Evolutionary conservation across 2,329 filamentous ascomycete species (phyloP), one percentile per base, ranked within the genome.

Genomic region (Tolypocladium paradoxum): DNA sequence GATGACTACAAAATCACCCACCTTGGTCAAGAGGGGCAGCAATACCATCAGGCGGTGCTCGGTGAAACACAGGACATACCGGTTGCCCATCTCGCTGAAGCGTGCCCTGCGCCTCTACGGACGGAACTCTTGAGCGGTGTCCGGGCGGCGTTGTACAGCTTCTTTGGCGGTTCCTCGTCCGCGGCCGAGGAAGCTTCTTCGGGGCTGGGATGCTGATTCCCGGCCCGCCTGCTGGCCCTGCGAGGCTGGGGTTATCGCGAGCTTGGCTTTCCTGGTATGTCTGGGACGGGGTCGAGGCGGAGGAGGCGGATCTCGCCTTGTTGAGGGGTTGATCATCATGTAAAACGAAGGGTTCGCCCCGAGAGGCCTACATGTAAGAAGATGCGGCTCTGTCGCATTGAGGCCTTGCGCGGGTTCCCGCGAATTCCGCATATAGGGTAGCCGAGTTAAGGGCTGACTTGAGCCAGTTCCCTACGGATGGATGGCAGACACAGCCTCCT

Each of bases 251-350:
- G 20, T 37, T 18, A 18, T 20, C 5, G 18, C 36, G 18, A 20
- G 36, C 34, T 36, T n/a, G n/a, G n/a, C n/a, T n/a, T n/a, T n/a
- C n/a, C n/a, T n/a, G n/a, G n/a, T n/a, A n/a, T n/a, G n/a, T n/a
- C n/a, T n/a, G n/a, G n/a, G 14, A 18, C 27, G 24, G 49, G 43
- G 20, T 56, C 52, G 20, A 56, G 54, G 16, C 33, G 47, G 52
- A 56, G 50, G 20, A 54, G 34, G 18, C 54, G 52, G 31, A 56
- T 56, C 47, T 56, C 54, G 20, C 46, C 52, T 20, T 38, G 50
- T 6, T 36, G 36, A 56, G 33, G 24, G 40, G 38, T 16, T 48
- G 33, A 33, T 54, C 14, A 16, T 12, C 1, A 16, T 14, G 34
- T 18, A 34, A 33, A 33, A 1, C 31, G 33, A 12, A 3, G 33